phyloP scores from a whole-genome alignment of 1,284 basidiomycete species.

The Irpex sp. region DNA sequence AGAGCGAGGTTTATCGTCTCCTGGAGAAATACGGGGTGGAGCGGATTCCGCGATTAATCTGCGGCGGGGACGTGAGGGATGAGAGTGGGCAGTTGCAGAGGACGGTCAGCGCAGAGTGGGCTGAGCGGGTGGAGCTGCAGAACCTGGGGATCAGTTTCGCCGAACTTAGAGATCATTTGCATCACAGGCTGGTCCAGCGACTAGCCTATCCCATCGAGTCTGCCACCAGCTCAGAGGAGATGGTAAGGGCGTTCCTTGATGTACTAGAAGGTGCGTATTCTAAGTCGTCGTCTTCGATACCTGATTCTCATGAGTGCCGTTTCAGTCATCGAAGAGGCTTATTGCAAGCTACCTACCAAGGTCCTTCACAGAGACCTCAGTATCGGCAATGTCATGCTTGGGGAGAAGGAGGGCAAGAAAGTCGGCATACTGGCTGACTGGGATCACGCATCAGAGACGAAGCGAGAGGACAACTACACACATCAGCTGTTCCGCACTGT shows the following conservation, averaged over 20 bases:
- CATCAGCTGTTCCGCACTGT: background rate
- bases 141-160: background rate
- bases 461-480: background rate
- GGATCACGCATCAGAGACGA: background rate
- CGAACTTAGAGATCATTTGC: background rate
- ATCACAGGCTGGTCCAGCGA: background rate
- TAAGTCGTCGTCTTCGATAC: background rate
- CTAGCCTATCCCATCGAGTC: slow-evolving; percentile 1
- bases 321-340: background rate
- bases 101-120: background rate
- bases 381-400: slow-evolving; percentile 2
- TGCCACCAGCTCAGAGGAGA: background rate
- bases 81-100: background rate
- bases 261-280: background rate
- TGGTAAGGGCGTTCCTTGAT: background rate
- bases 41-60: slow-evolving; percentile 1
- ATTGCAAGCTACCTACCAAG: background rate
- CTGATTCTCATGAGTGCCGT: background rate
- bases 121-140: background rate
- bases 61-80: slow-evolving; percentile 4
- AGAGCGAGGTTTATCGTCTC: background rate
- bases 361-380: slow-evolving; percentile 3
- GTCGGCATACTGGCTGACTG: background rate
- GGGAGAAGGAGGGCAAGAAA: background rate
- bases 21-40: background rate